Evolutionary conservation across 768 basidiomycete genomes (phyloP), one percentile per base, ranked within the genome.

Genomic region (Leccinum imitatum): DNA sequence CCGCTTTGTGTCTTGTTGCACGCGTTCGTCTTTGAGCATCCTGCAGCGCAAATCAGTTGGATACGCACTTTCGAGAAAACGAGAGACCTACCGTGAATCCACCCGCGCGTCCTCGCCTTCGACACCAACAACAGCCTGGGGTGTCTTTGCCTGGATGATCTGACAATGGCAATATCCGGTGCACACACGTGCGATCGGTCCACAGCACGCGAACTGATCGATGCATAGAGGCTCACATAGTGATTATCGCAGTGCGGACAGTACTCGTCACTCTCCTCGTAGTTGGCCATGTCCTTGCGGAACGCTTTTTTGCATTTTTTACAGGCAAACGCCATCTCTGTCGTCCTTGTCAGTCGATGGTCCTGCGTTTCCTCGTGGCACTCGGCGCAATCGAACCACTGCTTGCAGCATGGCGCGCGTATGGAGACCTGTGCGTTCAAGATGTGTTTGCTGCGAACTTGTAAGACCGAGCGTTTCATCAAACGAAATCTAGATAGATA

Each of bases 241-340:
- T 95, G 95, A 71, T 98, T 98, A 75, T 98, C 97, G 71, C 97
- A 98, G 75, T 97, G 90, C 0, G 96, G 97, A 71, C 97, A 98
- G 71, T 88, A 98, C 75, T 99, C 97, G 72, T 98, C 95, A 69
- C 93, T 94, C 73, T 99, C 96, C 67, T 98, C 96, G 69, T 93
- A 98, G 7, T 74, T 75, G 0, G 80, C 63, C 93, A 98, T 95
- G 75, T 98, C 94, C 78, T 99, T 98, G 64, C 95, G 78, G 71
- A 99, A 98, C 4, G 93, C 94, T 77, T 96, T 97, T 74, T 91
- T 92, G 79, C 91, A 93, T 74, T 93, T 93, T 72, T 93, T 93
- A 77, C 91, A 93, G 59, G 84, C 75, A 69, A 93, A 92, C 6
- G 76, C 75, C 91, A 93, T 92, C 77, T 99, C 97, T 46, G 80